A percentile compares a stretch with the other conserved stretches of the same genome.
These are phyloP conservation scores for Monosporascus sp. DNA, from an alignment of 2,329 filamentous ascomycete genomes.

Conservation along the genomic window DNA sequence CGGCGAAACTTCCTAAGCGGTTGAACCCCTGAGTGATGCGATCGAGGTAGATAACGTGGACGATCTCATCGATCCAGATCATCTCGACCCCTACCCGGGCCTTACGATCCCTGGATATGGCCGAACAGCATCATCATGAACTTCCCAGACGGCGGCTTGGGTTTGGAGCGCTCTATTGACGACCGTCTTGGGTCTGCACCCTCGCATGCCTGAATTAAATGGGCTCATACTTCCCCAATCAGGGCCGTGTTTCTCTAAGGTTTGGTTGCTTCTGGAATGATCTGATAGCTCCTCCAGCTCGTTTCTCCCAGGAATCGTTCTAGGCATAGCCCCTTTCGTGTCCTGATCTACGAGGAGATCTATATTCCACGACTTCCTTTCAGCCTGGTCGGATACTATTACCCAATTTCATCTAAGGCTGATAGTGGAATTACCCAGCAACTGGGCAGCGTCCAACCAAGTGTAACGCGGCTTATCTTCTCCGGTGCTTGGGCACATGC, in stretches of 20 bases:
- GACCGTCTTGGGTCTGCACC: background rate
- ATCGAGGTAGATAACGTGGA: constrained; percentile 10
- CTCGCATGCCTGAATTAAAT: too few species aligned
- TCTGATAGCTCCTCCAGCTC: too few species aligned
- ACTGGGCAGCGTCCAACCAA: background rate
- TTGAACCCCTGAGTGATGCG: constrained; percentile 25
- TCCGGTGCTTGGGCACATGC: background rate
- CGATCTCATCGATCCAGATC: constrained; percentile 11
- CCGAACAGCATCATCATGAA: background rate
- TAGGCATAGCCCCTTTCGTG: background rate
- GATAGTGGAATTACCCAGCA: background rate
- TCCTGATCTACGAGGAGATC: background rate
- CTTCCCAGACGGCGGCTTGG: background rate
- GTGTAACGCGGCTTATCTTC: background rate
- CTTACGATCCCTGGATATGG: background rate
- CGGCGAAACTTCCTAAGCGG: constrained; percentile 57
- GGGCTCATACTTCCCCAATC: too few species aligned
- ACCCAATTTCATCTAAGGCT: background rate
- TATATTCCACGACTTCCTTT: background rate
- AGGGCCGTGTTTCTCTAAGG: too few species aligned
- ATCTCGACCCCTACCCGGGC: background rate
- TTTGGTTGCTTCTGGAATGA: too few species aligned
- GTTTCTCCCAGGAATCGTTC: too few species aligned
- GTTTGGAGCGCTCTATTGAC: background rate
- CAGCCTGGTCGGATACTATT: background rate